Evolutionary conservation across 345 rosid species (phyloP).

Genomic region (Arabidopsis suecica): DNA sequence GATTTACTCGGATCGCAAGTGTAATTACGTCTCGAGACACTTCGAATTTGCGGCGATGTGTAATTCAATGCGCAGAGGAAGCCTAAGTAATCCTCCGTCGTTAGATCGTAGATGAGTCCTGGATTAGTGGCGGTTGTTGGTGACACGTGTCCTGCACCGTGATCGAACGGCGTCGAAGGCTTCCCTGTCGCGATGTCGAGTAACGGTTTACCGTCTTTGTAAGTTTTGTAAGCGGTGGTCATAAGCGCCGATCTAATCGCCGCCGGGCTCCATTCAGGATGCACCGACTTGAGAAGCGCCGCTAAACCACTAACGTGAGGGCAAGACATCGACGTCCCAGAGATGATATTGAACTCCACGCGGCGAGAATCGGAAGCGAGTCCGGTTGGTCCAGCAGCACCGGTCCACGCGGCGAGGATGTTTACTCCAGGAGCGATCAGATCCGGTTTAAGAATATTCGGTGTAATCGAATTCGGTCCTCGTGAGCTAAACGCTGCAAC

Average conservation of each 20-base stretch:
- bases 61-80: conserved; percentile 82
- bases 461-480: conserved; percentile 76
- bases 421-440: conserved; percentile 87
- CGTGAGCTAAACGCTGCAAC: conserved; percentile 95
- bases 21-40: conserved; percentile 54
- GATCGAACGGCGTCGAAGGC: conserved; percentile 73
- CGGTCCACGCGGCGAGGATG: conserved; percentile 79
- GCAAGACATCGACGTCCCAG: conserved; percentile 95
- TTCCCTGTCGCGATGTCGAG: conserved; percentile 67
- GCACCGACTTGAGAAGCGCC: conserved; percentile 70
- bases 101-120: conserved; percentile 76
- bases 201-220: conserved; percentile 60
- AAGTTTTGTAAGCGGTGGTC: conserved; percentile 79
- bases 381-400: conserved; percentile 63
- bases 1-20: conserved; percentile 56
- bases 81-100: conserved; percentile 64
- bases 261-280: conserved; percentile 89
- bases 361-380: conserved; percentile 54
- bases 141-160: conserved; percentile 91
- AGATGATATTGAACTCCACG: conserved; percentile 67
- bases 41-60: conserved; percentile 55
- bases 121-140: conserved; percentile 73
- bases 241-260: conserved; percentile 84
- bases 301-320: conserved; percentile 94
- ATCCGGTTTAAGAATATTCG: conserved; percentile 82